These are phyloP conservation scores for Leptographium galeiforme DNA, from an alignment of 2,329 filamentous ascomycete species.

Conservation along the genomic window DNA sequence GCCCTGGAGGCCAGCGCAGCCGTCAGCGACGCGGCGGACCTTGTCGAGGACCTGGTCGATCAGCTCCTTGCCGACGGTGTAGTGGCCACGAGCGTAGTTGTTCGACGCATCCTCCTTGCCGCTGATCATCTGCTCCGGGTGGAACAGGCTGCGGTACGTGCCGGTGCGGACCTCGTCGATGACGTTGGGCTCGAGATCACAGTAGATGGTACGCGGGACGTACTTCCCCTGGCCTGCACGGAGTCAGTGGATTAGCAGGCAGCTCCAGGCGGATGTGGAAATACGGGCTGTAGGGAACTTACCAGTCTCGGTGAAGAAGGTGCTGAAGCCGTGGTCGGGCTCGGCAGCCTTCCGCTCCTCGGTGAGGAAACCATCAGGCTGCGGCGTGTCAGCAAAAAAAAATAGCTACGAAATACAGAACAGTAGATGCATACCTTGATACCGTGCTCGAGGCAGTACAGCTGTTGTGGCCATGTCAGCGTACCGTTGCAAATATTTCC, in stretches of 20 bases:
- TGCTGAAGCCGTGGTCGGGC: conserved; percentile 96
- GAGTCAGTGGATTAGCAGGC: neutral
- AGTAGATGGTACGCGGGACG: conserved; percentile 97
- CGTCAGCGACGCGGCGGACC: conserved; percentile 93
- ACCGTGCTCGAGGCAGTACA: conserved; percentile 99
- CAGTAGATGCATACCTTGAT: conserved; percentile 66
- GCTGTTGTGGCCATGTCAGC: conserved; percentile 38
- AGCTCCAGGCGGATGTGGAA: neutral
- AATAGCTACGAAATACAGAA: conserved; percentile 19
- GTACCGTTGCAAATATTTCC: conserved; percentile 2
- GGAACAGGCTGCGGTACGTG: conserved; percentile 90
- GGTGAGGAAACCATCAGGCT: conserved; percentile 98
- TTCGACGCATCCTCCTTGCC: conserved; percentile 99
- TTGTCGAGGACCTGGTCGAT: conserved; percentile 97
- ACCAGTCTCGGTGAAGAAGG: conserved; percentile 99
- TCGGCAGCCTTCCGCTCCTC: conserved; percentile 92
- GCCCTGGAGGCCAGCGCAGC: conserved; percentile 94
- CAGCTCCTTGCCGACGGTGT: conserved; percentile 98
- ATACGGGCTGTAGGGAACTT: conserved; percentile 18
- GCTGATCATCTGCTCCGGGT: conserved; percentile 99
- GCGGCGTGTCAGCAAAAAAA: conserved; percentile 9
- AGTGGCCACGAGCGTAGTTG: conserved; percentile 99
- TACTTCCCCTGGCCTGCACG: conserved; percentile 87
- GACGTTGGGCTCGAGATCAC: conserved; percentile 98
- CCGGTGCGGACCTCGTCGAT: conserved; percentile 98